Conservation (phyloP, 768 basidiomycete species). For the Asterophora parasitica region DNA sequence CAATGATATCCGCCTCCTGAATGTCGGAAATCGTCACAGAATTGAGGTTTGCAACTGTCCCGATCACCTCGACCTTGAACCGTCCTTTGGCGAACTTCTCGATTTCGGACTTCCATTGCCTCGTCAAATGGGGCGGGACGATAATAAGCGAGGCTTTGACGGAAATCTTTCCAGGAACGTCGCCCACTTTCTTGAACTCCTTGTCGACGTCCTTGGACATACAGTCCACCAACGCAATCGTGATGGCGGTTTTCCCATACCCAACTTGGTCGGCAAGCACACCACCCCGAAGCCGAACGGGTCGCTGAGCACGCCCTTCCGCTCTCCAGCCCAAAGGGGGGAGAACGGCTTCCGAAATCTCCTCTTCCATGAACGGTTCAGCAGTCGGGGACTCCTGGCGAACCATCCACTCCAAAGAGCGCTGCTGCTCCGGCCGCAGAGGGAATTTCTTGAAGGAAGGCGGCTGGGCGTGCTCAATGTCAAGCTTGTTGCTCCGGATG, state of each 20-base stretch:
- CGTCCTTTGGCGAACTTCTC: slow-evolving; percentile 68
- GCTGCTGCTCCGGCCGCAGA: slow-evolving; percentile 81
- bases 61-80: slow-evolving; percentile 62
- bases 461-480: slow-evolving; percentile 70
- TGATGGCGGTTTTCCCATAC: slow-evolving; percentile 96
- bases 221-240: slow-evolving; percentile 82
- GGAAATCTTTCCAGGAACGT: slow-evolving; percentile 62
- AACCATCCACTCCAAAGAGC: slow-evolving; percentile 93
- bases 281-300: slow-evolving; percentile 75
- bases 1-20: slow-evolving; percentile 77
- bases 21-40: slow-evolving; percentile 66
- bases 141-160: slow-evolving; percentile 78
- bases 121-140: slow-evolving; percentile 85
- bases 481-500: slow-evolving; percentile 71
- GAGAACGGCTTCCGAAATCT: slow-evolving; percentile 86
- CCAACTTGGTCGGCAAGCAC: slow-evolving; percentile 96
- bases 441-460: slow-evolving; percentile 63
- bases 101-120: slow-evolving; percentile 88
- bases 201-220: slow-evolving; percentile 48
- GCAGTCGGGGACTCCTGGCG: slow-evolving; percentile 62
- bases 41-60: slow-evolving; percentile 69
- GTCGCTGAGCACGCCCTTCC: slow-evolving; percentile 83
- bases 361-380: slow-evolving; percentile 84
- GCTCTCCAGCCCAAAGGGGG: slow-evolving; percentile 89
- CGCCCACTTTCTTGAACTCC: slow-evolving; percentile 50